These are phyloP conservation scores for Termitomyces sp. DNA, from an alignment of 768 basidiomycete genomes.

Conservation along the genomic window DNA sequence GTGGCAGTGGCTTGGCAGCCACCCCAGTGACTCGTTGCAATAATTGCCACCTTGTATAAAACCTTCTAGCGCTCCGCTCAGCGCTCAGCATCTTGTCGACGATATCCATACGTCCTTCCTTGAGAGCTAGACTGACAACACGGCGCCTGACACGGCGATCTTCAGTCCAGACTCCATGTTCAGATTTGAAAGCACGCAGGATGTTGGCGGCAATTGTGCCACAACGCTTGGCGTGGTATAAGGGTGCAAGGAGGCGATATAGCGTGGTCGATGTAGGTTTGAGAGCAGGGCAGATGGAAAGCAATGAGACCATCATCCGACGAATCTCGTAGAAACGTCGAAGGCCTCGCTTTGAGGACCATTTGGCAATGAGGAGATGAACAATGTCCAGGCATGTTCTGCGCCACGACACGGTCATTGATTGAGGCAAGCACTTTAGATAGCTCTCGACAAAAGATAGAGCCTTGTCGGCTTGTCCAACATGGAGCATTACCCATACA, in stretches of 20 bases:
- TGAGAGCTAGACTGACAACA: conserved; percentile 52
- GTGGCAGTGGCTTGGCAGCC: conserved; percentile 5
- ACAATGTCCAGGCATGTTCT: conserved; percentile 46
- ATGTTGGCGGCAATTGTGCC: conserved; percentile 48
- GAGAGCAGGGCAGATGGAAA: conserved; percentile 42
- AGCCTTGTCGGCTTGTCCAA: conserved; percentile 33
- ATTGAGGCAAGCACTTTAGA: conserved; percentile 41
- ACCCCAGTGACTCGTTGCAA: conserved; percentile 15
- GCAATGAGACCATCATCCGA: conserved; percentile 36
- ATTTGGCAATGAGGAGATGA: conserved; percentile 41
- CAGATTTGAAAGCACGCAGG: conserved; percentile 37
- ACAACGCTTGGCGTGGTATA: conserved; percentile 43
- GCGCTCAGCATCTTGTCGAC: conserved; percentile 23
- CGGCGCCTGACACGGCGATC: conserved; percentile 58
- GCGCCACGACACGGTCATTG: conserved; percentile 28
- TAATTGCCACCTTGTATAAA: conserved; percentile 13
- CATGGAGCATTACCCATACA: conserved; percentile 40
- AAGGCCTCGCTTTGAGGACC: conserved; percentile 29
- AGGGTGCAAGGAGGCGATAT: conserved; percentile 48
- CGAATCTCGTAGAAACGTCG: conserved; percentile 39
- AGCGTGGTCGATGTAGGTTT: conserved; percentile 56
- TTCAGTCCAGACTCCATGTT: conserved; percentile 53
- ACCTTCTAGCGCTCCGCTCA: conserved; percentile 12
- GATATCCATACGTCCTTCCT: conserved; percentile 59
- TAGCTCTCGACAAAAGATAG: conserved; percentile 41